Conservation (phyloP, 805 yeast species). For the Wickerhamomyces pijperi region DNA sequence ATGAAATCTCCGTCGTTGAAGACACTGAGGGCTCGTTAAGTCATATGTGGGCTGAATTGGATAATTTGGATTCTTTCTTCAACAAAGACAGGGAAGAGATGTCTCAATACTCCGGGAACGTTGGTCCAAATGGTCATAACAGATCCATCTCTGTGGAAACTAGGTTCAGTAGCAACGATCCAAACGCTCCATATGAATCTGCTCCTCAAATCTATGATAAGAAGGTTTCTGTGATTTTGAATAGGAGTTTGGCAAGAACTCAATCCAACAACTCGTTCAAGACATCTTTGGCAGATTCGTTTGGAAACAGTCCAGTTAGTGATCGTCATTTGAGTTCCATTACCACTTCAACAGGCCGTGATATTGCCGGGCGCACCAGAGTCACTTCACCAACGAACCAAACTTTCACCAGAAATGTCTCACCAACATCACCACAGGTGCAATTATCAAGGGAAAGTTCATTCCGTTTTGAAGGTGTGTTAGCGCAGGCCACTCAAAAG, state of each 20-base stretch:
- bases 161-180: conserved; percentile 34
- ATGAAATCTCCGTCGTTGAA: conserved; percentile 40
- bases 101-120: conserved; percentile 14
- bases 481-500: conserved; percentile 5
- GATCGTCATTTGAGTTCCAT: conserved; percentile 17
- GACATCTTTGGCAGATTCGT: conserved; percentile 62
- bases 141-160: conserved; percentile 50
- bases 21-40: conserved; percentile 68
- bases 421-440: conserved; percentile 17
- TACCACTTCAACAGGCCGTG: conserved; percentile 9
- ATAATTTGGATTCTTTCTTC: conserved; percentile 80
- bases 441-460: conserved; percentile 27
- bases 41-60: conserved; percentile 88
- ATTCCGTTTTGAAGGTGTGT: conserved; percentile 33
- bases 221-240: conserved; percentile 66
- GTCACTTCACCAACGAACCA: conserved; percentile 5
- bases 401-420: not conserved
- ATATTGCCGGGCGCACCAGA: conserved; percentile 1
- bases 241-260: conserved; percentile 60
- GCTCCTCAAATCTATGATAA: conserved; percentile 74
- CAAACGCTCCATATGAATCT: conserved; percentile 46
- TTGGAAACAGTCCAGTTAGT: conserved; percentile 23
- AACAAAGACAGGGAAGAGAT: conserved; percentile 41
- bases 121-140: conserved; percentile 20
- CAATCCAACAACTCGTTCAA: conserved; percentile 72